phyloP scores from a whole-genome alignment of 805 yeast species.

The Yamadazyma philogaea region DNA sequence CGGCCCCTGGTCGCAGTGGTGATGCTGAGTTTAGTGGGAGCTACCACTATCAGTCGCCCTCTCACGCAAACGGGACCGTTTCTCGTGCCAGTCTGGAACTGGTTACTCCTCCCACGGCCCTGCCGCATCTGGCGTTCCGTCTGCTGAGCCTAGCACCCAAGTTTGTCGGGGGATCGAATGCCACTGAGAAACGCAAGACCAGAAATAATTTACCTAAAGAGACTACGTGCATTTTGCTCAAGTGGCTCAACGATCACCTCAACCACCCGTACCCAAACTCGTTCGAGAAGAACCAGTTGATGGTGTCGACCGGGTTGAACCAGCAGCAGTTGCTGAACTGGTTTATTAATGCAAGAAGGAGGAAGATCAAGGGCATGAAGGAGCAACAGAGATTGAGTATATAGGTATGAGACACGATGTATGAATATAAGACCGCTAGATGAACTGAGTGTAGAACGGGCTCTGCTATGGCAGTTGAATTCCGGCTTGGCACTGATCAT shows the following conservation, averaged over 20 bases:
- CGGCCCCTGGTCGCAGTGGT: too few species aligned
- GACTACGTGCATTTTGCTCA: slow-evolving; percentile 66
- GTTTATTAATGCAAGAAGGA: slow-evolving; percentile 84
- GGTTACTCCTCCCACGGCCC: slow-evolving; percentile 2
- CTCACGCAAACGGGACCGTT: neutral
- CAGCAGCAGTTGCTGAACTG: slow-evolving; percentile 81
- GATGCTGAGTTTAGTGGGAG: too few species aligned
- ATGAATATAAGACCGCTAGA: neutral
- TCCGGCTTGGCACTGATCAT: too few species aligned
- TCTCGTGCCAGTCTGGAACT: neutral
- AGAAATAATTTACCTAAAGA: slow-evolving; percentile 78
- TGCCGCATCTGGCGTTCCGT: too few species aligned
- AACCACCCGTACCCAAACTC: slow-evolving; percentile 84
- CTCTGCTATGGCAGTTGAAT: neutral
- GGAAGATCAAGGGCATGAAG: slow-evolving; percentile 57
- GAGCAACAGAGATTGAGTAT: slow-evolving; percentile 27
- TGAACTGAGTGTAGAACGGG: too few species aligned
- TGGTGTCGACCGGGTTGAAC: slow-evolving; percentile 71
- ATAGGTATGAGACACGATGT: slow-evolving; percentile 2
- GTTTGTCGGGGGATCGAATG: neutral
- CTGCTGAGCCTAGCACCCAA: neutral
- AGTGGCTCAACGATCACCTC: slow-evolving; percentile 72
- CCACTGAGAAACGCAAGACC: slow-evolving; percentile 32
- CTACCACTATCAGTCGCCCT: neutral
- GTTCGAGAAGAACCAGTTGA: slow-evolving; percentile 66